These are phyloP conservation scores for Penicillium sp. DNA, from an alignment of 2,329 filamentous ascomycete genomes.

Conservation along the genomic window DNA sequence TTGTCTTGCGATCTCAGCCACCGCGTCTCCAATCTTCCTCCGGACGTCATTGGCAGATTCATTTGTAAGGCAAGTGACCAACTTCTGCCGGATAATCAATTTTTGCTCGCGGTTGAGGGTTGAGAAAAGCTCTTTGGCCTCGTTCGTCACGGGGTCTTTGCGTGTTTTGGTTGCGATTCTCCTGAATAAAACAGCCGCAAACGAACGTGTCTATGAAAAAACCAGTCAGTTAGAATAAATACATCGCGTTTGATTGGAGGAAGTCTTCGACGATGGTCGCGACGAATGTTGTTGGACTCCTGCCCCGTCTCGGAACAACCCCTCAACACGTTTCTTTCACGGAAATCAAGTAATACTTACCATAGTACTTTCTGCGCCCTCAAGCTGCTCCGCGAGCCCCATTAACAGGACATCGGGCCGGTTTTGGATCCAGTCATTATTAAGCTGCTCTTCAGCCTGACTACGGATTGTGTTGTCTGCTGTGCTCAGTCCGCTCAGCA, in stretches of 20 bases:
- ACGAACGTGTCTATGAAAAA: conserved; percentile 75
- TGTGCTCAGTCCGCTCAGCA: conserved; percentile 86
- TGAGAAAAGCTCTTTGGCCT: conserved; percentile 82
- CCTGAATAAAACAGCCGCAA: conserved; percentile 91
- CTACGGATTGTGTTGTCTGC: conserved; percentile 84
- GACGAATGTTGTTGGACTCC: not conserved
- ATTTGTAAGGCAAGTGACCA: conserved; percentile 75
- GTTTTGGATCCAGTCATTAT: conserved; percentile 83
- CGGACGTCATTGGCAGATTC: conserved; percentile 77
- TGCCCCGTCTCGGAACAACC: conserved; percentile 2
- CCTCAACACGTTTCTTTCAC: not conserved
- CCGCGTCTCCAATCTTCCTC: conserved; percentile 97
- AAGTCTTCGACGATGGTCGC: not conserved
- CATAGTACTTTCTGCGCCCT: conserved; percentile 72
- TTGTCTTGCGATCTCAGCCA: conserved; percentile 92
- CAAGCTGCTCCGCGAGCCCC: conserved; percentile 91
- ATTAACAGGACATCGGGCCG: conserved; percentile 88
- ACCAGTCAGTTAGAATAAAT: conserved; percentile 13
- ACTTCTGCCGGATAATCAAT: conserved; percentile 78
- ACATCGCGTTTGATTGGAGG: not conserved
- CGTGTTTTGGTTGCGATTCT: conserved; percentile 88
- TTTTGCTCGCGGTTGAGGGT: conserved; percentile 76
- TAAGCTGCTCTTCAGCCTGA: conserved; percentile 87
- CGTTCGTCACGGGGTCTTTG: conserved; percentile 71
- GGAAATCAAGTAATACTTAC: conserved; percentile 55